phyloP scores from a whole-genome alignment of 192 early-diverging fungal genomes.

The Coemansia aciculifera region DNA sequence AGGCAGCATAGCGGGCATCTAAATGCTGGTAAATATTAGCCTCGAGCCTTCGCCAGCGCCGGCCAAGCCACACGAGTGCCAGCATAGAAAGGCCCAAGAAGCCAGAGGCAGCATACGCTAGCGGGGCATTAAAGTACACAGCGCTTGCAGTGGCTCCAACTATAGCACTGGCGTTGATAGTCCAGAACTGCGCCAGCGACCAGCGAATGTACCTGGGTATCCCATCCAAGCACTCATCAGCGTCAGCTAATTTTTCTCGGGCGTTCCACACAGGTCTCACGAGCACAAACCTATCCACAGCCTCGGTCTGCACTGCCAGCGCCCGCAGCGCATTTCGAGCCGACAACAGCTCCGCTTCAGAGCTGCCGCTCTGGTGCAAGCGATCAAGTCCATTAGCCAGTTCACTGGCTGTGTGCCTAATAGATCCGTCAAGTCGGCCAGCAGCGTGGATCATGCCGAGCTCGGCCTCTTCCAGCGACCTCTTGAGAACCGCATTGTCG shows the following conservation, averaged over 20 bases:
- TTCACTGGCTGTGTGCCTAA: constrained; percentile 11
- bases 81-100: constrained; percentile 15
- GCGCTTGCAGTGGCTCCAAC: constrained; percentile 7
- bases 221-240: constrained; percentile 16
- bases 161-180: constrained; percentile 27
- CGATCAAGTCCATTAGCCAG: constrained; percentile 15
- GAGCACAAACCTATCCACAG: constrained; percentile 30
- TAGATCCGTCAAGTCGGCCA: constrained; percentile 40
- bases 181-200: constrained; percentile 46
- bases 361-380: not conserved
- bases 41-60: constrained; percentile 37
- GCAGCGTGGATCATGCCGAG: constrained; percentile 47
- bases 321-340: constrained; percentile 23
- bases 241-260: constrained; percentile 19
- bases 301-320: constrained; percentile 22
- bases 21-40: constrained; percentile 17
- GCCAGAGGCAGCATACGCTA: constrained; percentile 23
- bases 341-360: constrained; percentile 6
- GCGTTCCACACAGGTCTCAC: constrained; percentile 38
- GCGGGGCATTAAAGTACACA: constrained; percentile 10
- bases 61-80: constrained; percentile 36
- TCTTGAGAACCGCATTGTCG: constrained; percentile 32
- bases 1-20: constrained; percentile 14
- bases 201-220: constrained; percentile 38
- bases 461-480: constrained; percentile 44